Evolutionary conservation across 495 filamentous ascomycete genomes (phyloP).

Genomic region (Articulospora tetracladia): DNA sequence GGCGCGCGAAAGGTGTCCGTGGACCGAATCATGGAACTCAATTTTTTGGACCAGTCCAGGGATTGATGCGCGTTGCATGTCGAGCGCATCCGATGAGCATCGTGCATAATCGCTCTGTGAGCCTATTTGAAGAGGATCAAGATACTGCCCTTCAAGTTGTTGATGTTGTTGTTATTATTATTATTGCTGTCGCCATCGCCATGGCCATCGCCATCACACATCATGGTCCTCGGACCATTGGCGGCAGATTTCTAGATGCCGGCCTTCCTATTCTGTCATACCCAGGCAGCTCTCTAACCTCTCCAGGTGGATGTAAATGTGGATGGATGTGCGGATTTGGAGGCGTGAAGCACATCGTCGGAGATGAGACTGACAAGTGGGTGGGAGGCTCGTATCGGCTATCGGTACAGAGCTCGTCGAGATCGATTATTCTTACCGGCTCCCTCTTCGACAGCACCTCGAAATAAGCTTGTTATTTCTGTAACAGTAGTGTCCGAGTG

Average conservation of each 20-base stretch:
- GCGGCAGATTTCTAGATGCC: neutral
- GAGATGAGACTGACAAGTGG: neutral
- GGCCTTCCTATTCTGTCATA: neutral
- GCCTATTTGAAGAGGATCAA: neutral
- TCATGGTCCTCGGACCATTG: too few relatives aligned
- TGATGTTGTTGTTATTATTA: neutral
- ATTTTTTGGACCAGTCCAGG: neutral
- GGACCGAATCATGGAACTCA: neutral
- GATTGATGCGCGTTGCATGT: constrained; percentile 1
- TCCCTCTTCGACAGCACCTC: neutral
- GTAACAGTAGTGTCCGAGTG: neutral
- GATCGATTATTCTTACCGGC: neutral
- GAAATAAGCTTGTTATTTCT: neutral
- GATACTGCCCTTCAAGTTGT: neutral
- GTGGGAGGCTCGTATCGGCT: neutral
- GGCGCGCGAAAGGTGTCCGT: neutral
- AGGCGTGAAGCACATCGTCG: neutral
- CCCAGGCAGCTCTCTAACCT: too few relatives aligned
- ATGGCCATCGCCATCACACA: too few relatives aligned
- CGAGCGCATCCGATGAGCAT: neutral
- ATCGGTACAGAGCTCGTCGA: neutral
- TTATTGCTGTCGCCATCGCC: too few relatives aligned
- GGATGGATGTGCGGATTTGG: neutral
- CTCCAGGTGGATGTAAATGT: neutral
- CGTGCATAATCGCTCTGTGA: constrained; percentile 4